phyloP scores from a whole-genome alignment of 1,284 basidiomycete species.

The Apiotrichum porosum region DNA sequence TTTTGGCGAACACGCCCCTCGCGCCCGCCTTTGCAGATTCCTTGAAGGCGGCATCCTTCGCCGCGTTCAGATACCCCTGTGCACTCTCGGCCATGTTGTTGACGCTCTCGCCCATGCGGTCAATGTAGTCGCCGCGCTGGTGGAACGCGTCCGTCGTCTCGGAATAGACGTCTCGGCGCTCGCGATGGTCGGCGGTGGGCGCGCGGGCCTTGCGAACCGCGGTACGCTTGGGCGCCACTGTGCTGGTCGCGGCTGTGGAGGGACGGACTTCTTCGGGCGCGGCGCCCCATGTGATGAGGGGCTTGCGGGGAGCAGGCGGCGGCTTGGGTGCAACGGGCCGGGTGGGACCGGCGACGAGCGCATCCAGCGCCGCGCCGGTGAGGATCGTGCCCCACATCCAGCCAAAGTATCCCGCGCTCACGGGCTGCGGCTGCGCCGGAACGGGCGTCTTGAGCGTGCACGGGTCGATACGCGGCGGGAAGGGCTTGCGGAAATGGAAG shows the following conservation, averaged over 20 bases:
- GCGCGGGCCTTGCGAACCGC: constrained; percentile 25
- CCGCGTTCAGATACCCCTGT: constrained; percentile 33
- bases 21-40: constrained; percentile 44
- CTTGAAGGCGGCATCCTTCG: constrained; percentile 43
- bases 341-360: constrained; percentile 43
- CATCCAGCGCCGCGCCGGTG: constrained; percentile 44
- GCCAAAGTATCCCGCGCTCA: constrained; percentile 30
- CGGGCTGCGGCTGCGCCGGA: constrained; percentile 40
- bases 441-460: constrained; percentile 30
- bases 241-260: constrained; percentile 1
- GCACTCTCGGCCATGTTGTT: constrained; percentile 35
- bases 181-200: constrained; percentile 25
- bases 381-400: constrained; percentile 50
- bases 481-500: constrained; percentile 49
- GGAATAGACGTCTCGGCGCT: constrained; percentile 43
- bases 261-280: constrained; percentile 26
- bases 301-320: constrained; percentile 32
- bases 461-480: constrained; percentile 43
- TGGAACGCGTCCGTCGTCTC: constrained; percentile 39
- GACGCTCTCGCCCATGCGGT: constrained; percentile 36
- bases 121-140: constrained; percentile 33
- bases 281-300: constrained; percentile 44
- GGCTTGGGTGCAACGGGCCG: constrained; percentile 33
- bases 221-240: constrained; percentile 22
- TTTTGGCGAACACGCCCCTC: constrained; percentile 36